Conservation (phyloP, 176 grass and related monocot species). For the Leersia perrieri region DNA sequence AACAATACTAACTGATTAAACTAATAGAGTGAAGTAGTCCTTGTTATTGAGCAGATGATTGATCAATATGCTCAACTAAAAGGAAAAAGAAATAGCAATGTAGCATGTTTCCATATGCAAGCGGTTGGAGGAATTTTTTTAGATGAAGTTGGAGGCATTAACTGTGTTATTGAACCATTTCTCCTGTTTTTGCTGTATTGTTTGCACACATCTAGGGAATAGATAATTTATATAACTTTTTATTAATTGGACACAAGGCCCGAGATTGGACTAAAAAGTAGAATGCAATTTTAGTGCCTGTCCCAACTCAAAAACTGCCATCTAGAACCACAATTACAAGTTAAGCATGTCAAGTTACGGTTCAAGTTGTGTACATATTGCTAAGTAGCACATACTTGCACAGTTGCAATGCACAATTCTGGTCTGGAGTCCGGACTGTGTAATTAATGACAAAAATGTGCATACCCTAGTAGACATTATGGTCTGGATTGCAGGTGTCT, state of each 20-base stretch:
- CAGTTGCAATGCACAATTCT: neutral
- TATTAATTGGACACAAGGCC: neutral
- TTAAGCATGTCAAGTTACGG: neutral
- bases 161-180: neutral
- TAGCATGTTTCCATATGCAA: neutral
- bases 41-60: neutral
- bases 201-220: neutral
- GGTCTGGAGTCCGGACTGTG: too few species aligned
- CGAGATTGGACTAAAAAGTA: neutral
- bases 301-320: neutral
- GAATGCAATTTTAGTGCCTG: neutral
- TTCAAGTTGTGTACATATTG: neutral
- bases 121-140: neutral
- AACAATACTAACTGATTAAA: neutral
- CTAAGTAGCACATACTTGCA: neutral
- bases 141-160: neutral
- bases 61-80: neutral
- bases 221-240: neutral
- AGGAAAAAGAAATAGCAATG: slow-evolving; percentile 3
- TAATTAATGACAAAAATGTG: neutral
- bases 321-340: neutral
- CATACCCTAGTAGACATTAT: slow-evolving; percentile 14
- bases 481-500: neutral
- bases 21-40: neutral
- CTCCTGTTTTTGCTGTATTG: neutral